Evolutionary conservation across 1,139 yeast species (phyloP), one percentile per base, ranked within the genome.

Genomic region (Protomyces macrosporus): DNA sequence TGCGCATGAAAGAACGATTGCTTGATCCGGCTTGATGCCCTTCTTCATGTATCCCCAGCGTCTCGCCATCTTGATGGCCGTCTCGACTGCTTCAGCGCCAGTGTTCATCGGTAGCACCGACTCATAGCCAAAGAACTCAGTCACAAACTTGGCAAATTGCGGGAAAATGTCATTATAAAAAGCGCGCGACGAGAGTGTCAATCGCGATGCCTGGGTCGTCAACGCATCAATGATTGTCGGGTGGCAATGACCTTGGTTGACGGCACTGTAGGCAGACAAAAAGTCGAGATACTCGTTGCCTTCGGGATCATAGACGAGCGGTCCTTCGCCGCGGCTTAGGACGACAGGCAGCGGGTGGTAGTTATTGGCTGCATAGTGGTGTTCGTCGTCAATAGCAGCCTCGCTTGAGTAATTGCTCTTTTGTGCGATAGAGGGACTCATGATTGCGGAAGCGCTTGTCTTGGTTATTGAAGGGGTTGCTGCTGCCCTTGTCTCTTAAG

Each of bases 271-370:
- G 6, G 98, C 69, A 5, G 68, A 68, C 9, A 68, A 55, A 39
- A 68, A 67, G 61, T 68, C 69, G 33, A 68, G 65, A 69, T 75
- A 76, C 67, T 75, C 86, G 67, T 53, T 56, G n/a, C 97, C 97
- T 76, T 91, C 98, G 10, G 98, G 97, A 74, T 93, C 98, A 97
- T 97, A 91, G 45, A 93, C 97, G 69, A 88, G 88, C 42, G 97
- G 97, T 60, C 98, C 98, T 67, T 76, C 70, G 23, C 96, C 98
- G 74, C 82, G 85, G 71, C 88, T 81, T 77, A 91, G 87, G 14
- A 93, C 98, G 67, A 91, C 97, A 10, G 98, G 98, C 69, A 91
- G 79, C 64, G 98, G 98, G 76, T 90, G 97, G 78, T 91, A 91
- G 80, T 93, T 91, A 79, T 91, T 97, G 34, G 98, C 98, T 57